These are phyloP conservation scores for Chalciporus pseudorubinellus DNA, from an alignment of 768 basidiomycete species.

Conservation along the genomic window DNA sequence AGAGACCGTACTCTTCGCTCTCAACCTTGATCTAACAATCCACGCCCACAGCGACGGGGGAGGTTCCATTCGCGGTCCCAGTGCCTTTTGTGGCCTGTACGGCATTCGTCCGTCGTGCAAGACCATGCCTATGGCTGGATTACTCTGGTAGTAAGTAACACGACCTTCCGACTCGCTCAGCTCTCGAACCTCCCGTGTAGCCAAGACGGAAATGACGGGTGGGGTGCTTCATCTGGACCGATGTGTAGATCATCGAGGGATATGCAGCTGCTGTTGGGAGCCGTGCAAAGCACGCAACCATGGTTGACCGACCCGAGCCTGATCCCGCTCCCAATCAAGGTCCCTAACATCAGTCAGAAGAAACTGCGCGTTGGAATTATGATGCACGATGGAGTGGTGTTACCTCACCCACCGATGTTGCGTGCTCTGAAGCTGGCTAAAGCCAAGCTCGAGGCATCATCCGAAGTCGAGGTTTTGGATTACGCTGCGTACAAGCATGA, in stretches of 20 bases:
- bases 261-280: constrained; percentile 16
- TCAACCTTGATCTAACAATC: too few relatives aligned
- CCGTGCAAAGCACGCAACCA: constrained; percentile 29
- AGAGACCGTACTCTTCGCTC: too few relatives aligned
- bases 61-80: constrained; percentile 39
- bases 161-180: neutral
- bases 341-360: constrained; percentile 14
- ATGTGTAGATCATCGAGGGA: constrained; percentile 31
- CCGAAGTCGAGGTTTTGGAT: constrained; percentile 31
- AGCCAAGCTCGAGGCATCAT: constrained; percentile 31
- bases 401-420: constrained; percentile 35
- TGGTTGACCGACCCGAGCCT: constrained; percentile 34
- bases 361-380: constrained; percentile 14
- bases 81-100: constrained; percentile 38
- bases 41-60: constrained; percentile 32
- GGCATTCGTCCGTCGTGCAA: constrained; percentile 39
- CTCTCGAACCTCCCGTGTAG: constrained; percentile 19
- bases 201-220: constrained; percentile 27
- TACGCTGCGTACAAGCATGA: constrained; percentile 32
- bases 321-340: constrained; percentile 19
- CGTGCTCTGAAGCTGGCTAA: constrained; percentile 36
- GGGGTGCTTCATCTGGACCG: constrained; percentile 14
- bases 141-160: constrained; percentile 21
- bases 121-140: constrained; percentile 24
- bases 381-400: constrained; percentile 34